These are phyloP conservation scores for Lotmaria passim DNA, from an alignment of 208 protist genomes.

Conservation along the genomic window DNA sequence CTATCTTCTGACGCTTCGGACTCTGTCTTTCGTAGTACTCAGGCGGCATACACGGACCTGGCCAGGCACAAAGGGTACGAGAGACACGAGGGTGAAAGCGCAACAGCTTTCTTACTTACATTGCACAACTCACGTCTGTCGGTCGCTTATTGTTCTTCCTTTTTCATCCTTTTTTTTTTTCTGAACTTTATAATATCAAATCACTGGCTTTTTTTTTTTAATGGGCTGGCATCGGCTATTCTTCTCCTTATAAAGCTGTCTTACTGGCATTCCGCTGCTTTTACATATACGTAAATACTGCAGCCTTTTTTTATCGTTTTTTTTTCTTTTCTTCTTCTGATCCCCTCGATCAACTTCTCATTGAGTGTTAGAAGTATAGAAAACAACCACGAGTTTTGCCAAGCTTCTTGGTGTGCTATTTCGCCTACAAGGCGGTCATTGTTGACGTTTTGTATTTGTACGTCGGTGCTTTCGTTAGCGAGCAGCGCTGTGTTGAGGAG, in stretches of 20 bases:
- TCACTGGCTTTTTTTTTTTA: neutral
- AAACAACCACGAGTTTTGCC: too few relatives aligned
- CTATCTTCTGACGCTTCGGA: neutral
- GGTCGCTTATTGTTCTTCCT: constrained; percentile 5
- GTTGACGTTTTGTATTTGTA: constrained; percentile 6
- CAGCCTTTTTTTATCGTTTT: constrained; percentile 5
- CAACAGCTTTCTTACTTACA: too few relatives aligned
- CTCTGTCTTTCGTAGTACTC: neutral
- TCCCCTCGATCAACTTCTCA: neutral
- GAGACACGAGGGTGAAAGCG: neutral
- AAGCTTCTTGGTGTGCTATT: too few relatives aligned
- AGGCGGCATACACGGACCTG: constrained; percentile 2
- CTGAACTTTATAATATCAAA: too few relatives aligned
- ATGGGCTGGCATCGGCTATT: too few relatives aligned
- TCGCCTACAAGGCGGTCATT: too few relatives aligned
- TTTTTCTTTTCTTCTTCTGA: constrained; percentile 25
- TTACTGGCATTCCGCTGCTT: too few relatives aligned
- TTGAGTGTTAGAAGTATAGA: neutral
- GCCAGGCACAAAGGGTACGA: neutral
- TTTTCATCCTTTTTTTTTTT: constrained; percentile 33
- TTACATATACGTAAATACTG: neutral
- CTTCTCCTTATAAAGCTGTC: too few relatives aligned
- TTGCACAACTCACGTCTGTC: too few relatives aligned
- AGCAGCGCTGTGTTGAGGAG: neutral
- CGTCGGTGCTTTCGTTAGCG: neutral